Evolutionary conservation across 352 stramenopile species (phyloP), one percentile per base, ranked within the genome.

Genomic region (Phytophthora cactorum): DNA sequence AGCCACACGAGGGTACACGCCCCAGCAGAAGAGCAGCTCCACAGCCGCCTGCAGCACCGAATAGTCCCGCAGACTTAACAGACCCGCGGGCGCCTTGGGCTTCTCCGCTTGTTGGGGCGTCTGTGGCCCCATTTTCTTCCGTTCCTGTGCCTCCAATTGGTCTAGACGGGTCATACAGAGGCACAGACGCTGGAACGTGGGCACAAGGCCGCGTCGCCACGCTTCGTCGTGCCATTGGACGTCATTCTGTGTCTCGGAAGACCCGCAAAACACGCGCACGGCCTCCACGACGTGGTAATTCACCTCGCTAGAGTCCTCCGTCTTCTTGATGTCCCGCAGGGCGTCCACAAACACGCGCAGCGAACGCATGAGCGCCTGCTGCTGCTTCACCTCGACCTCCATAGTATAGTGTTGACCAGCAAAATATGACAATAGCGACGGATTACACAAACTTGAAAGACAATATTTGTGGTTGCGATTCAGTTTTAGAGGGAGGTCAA

Each of bases 11-110:
- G 82, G 84, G 50, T 87, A 77, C 29, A 72, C 77, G 15, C 74
- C 72, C 88, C 88, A 96, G 31, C 78, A 89, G 52, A 92, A 82
- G 27, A 93, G 73, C 10, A 95, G 55, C 60, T 96, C 88, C 14
- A 93, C 62, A 10, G 82, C 84, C 2, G 88, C 86, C 68, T 96
- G 88, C 28, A 96, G 75, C 54, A 88, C 77, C 17, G 86, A 91
- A 78, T 93, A 95, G 66, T 96, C 88, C 2, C 86, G 82, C 32
- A 96, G 70, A 77, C 88, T 96, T 29, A 96, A 70, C 44, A 96
- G 72, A 47, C 84, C 85, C 2, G 68, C 71, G 5, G 88, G 86
- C 15, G 86, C 86, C 39, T 72, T 74, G 5, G 80, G 80, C 38
- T 58, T 74, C 27, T 74, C 58, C 11, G 31, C 68, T 53, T 68